Base-by-base conservation (phyloP, 805 yeast genomes). In the Barnettozyma salicaria region DNA sequence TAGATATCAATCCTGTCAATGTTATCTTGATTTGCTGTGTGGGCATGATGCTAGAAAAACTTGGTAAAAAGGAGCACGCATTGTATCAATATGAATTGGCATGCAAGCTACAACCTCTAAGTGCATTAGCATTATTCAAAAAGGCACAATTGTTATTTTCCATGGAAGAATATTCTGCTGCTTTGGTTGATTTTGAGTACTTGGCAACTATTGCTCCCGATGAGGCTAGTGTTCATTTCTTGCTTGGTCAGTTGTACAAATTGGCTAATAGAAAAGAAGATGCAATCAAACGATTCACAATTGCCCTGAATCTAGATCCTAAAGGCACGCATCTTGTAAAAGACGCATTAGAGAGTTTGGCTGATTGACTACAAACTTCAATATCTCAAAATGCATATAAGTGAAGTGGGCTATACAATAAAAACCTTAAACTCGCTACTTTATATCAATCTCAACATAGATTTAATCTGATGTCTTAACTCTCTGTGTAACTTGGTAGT, bases 171-270 rank as follows among this genome's bases (percentile, higher is more conserved):
- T 87, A 76, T 54, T 74, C 74, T 19, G 76, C 72, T 35, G 94
- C 97, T 0, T 63, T 88, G 40, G 70, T 68, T 26, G 84, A 78
- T 54, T 83, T 92, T 54, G 88, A 84, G 52, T 67, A 70, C 32
- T 70, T 92, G 37, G 76, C 74, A 45, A 72, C 75, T 19, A 61
- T 86, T 37, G 96, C 95, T 0, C 97, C 98, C 0, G 95, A 90
- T 57, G 97, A 90, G 56, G 95, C 96, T 0, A 79, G 86, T 36
- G 95, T 90, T 19, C 97, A 90, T 59, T 87, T 83, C 59, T 63
- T 89, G 28, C 65, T 92, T 31, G 98, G 97, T 9, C 87, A 87
- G 52, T 68, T 89, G 37, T 87, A 88, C 68, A 84, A 80, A 49
- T 72, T 80, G 21, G 75, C 81, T 45, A 79, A 80, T 20, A 77